Base-by-base conservation (phyloP, 139 green algal species). In the Eudorina sp. region DNA sequence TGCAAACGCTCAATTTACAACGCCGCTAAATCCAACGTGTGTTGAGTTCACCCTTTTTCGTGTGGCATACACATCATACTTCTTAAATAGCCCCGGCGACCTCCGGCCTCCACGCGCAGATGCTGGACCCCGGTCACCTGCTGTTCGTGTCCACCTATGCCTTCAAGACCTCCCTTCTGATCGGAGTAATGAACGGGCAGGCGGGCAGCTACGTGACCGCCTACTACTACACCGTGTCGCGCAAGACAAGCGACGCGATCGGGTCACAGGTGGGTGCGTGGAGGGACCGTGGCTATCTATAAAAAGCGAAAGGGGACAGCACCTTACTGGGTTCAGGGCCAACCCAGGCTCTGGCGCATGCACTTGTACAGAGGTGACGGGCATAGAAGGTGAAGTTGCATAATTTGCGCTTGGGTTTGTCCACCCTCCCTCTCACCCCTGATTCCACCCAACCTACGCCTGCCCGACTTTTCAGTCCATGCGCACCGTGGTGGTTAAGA, bases 171-270 rank as follows among this genome's bases (percentile, higher is more conserved):
- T 19, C 9, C 3, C 43, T 82, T 2, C 21, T 46, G 27, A n/a
- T 82, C n/a, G 74, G 74, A 2, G 46, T 41, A 4, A 14, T 46
- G 11, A 82, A 82, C 31, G 29, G 16, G 6, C 46, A 66, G 45
- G 45, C 74, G 36, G 27, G 9, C 18, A 6, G 40, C 41, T 66
- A 29, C 45, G 27, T 7, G 46, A 82, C 46, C 1, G 29, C 43
- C 43, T 82, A 82, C 74, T 18, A 66, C 45, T 82, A 46, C 45
- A 82, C 74, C 25, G 14, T 82, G 27, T n/a, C 45, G 3, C 74
- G 74, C 46, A 82, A 82, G 48, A 45, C 4, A 7, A 19, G 0
- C 7, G 46, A 62, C 27, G 46, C 74, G 6, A 82, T 82, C 9
- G 74, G 74, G 27, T 64, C 74, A 4, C 74, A 82, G 74, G 74